These are phyloP conservation scores for Periconia digitata DNA, from an alignment of 2,329 filamentous ascomycete genomes.

Conservation along the genomic window DNA sequence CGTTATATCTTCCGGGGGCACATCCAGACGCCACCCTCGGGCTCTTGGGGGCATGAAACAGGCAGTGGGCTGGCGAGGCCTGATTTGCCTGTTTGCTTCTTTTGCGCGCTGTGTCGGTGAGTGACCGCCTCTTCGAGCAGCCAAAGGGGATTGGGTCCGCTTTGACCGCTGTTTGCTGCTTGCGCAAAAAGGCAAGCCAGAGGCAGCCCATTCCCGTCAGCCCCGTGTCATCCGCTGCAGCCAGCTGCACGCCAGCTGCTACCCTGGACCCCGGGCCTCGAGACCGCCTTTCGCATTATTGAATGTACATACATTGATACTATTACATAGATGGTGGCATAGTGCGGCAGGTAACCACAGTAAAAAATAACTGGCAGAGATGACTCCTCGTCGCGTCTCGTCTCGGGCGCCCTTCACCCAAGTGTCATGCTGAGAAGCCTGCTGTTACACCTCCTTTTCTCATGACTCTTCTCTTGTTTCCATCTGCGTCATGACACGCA, in stretches of 20 bases:
- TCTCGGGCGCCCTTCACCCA: too few relatives aligned
- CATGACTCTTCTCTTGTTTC: neutral
- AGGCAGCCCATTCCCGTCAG: constrained; percentile 17
- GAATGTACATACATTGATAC: constrained; percentile 1
- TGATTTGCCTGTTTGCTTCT: constrained; percentile 35
- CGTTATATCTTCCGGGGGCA: constrained; percentile 34
- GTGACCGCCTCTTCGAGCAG: constrained; percentile 31
- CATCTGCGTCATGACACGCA: neutral
- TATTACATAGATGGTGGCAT: too few relatives aligned
- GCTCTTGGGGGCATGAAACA: constrained; percentile 26
- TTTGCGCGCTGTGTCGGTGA: constrained; percentile 33
- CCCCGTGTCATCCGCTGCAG: constrained; percentile 12
- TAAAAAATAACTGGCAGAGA: too few relatives aligned
- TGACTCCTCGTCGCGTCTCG: too few relatives aligned
- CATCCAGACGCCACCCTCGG: constrained; percentile 22
- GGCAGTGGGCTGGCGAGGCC: constrained; percentile 19
- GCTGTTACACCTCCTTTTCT: neutral
- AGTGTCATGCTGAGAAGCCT: neutral
- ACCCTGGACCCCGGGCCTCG: constrained; percentile 29
- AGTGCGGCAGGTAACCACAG: too few relatives aligned
- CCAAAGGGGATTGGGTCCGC: constrained; percentile 23
- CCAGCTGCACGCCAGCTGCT: constrained; percentile 15
- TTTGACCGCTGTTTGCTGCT: constrained; percentile 27
- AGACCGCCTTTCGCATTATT: constrained; percentile 21
- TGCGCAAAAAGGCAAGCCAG: too few relatives aligned